A percentile compares a stretch with the other conserved stretches of the same genome.
Evolutionary conservation across 768 basidiomycete genomes (phyloP).

Genomic region (Suillus clintonianus): DNA sequence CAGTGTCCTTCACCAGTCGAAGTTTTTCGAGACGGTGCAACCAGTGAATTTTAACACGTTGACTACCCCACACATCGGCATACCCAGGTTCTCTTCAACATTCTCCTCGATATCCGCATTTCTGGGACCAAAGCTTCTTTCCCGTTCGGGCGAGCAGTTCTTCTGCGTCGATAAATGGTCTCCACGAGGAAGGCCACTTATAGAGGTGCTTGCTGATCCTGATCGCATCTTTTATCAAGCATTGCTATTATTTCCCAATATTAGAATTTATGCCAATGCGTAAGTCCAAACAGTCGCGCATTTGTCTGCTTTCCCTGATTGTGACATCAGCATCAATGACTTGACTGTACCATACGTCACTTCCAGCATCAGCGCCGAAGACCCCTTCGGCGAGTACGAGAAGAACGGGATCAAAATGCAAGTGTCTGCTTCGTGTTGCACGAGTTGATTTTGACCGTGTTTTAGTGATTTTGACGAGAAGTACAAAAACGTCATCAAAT

Average conservation of each 20-base stretch:
- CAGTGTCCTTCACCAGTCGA: constrained; percentile 64
- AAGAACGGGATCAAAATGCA: constrained; percentile 66
- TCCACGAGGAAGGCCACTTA: constrained; percentile 59
- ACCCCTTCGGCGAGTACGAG: constrained; percentile 61
- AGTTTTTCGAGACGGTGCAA: constrained; percentile 68
- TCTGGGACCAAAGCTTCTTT: constrained; percentile 70
- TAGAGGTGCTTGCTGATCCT: constrained; percentile 83
- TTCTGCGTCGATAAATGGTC: constrained; percentile 76
- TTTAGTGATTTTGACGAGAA: constrained; percentile 56
- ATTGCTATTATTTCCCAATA: constrained; percentile 62
- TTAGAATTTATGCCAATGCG: constrained; percentile 83
- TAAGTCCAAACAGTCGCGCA: constrained; percentile 34
- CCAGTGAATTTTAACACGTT: constrained; percentile 85
- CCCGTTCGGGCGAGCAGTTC: constrained; percentile 81
- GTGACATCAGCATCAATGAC: constrained; percentile 59
- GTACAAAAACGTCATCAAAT: constrained; percentile 58
- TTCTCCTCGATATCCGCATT: constrained; percentile 52
- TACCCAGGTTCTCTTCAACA: constrained; percentile 62
- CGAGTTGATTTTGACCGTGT: constrained; percentile 4
- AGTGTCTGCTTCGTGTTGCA: constrained; percentile 19
- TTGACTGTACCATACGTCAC: constrained; percentile 82
- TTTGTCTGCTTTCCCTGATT: neutral
- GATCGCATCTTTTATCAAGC: constrained; percentile 78
- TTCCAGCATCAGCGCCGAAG: constrained; percentile 66
- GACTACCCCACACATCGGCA: constrained; percentile 82